Conservation (phyloP, 495 filamentous ascomycete species). For the Rhizodiscina lignyota region DNA sequence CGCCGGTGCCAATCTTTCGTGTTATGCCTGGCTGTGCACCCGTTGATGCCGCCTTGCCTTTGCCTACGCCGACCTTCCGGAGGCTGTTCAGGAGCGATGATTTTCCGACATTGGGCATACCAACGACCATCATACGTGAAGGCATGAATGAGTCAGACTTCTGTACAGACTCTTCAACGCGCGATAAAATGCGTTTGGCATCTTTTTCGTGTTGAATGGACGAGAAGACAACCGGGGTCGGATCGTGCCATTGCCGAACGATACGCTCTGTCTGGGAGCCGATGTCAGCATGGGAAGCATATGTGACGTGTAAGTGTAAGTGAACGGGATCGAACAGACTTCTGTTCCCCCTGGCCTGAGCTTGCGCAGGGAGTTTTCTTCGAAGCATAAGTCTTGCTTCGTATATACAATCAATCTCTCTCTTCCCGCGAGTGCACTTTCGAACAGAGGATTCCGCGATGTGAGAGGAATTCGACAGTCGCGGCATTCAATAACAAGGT, state of each 20-base stretch:
- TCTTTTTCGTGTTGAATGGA: slow-evolving; percentile 32
- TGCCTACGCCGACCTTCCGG: slow-evolving; percentile 46
- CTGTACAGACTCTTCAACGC: slow-evolving; percentile 31
- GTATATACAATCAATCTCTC: slow-evolving; percentile 80
- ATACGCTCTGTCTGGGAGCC: slow-evolving; percentile 32
- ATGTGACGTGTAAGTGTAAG: too few relatives aligned
- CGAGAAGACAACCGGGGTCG: slow-evolving; percentile 48
- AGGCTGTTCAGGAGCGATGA: slow-evolving; percentile 81
- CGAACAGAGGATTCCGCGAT: slow-evolving; percentile 82
- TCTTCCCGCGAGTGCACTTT: slow-evolving; percentile 49
- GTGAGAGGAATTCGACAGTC: slow-evolving; percentile 83
- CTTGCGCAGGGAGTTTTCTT: too few relatives aligned
- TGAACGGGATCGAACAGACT: too few relatives aligned
- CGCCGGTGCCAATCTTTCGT: slow-evolving; percentile 61
- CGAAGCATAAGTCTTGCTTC: slow-evolving; percentile 71
- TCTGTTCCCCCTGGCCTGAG: too few relatives aligned
- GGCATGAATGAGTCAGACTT: slow-evolving; percentile 41
- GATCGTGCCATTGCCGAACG: slow-evolving; percentile 41
- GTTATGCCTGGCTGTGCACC: slow-evolving; percentile 84
- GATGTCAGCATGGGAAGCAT: too few relatives aligned
- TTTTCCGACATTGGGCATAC: slow-evolving; percentile 95
- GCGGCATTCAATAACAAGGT: slow-evolving; percentile 86
- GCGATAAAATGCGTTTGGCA: slow-evolving; percentile 36
- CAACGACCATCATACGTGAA: slow-evolving; percentile 69
- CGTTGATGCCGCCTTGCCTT: slow-evolving; percentile 64